Base-by-base conservation (phyloP, 345 rosid genomes). In the Noccaea caerulescens region DNA sequence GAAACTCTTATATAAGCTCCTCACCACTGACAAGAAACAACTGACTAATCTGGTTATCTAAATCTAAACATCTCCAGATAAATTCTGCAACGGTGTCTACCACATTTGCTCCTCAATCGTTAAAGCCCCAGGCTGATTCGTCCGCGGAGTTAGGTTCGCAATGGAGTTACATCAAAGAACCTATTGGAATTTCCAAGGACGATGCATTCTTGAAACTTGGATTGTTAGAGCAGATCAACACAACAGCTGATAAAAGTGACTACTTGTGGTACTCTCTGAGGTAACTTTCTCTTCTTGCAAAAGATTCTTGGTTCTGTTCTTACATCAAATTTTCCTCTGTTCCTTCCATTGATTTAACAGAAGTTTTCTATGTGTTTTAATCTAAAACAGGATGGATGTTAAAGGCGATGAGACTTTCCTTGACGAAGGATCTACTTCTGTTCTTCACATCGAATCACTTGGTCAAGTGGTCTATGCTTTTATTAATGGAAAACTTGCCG, bases 261-360 rank as follows among this genome's bases (percentile, higher is more conserved):
- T 93, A 86, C 85, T 72, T 93, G 66, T 93, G 98, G 98, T 93
- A 93, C 78, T 91, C 97, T 4, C 69, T 82, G 68, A 87, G 96
- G 98, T 93, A 4, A 43, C 18, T 50, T 50, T 65, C 39, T 46
- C 43, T 65, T 70, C 58, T 10, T 39, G 14, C 23, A 77, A 52
- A 65, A 59, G 9, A 43, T 53, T 12, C 2, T 33, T 13, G 1
- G n/a, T 37, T 37, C 13, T 30, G 25, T 56, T 56, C 30, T 27
- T 27, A 27, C 4, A 27, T 3, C 30, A 27, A 27, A 27, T 27
- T 27, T 20, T 27, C 30, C 30, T 27, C 3, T 3, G 4, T 27
- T 27, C 30, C 30, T 27, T 27, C 23, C 16, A 47, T 56, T 9
- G 39, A n/a, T 8, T 25, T 14, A 16, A 33, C 14, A 50, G 8